Evolutionary conservation across 129 eudicot species (phyloP), one percentile per base, ranked within the genome.

Genomic region (Lactuca saligna): DNA sequence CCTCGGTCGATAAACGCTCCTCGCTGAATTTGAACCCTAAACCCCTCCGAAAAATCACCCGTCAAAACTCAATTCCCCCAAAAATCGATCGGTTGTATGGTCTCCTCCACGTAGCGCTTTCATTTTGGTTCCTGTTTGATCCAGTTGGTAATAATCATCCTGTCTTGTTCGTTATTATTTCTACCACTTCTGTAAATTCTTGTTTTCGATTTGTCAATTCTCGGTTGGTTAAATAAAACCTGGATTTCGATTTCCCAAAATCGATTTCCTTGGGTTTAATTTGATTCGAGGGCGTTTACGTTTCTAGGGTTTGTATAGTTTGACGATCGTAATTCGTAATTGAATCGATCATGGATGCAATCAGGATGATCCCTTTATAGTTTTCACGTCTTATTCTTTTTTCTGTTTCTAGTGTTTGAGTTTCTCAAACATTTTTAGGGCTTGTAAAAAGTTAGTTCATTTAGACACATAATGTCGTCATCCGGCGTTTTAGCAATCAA

Each of bases 401-500:
- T 35, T 61, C 50, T 16, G 51, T 37, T 37, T 61, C 42, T 61
- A 38, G 66, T 33, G 66, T 61, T 61, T 61, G 66, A 38, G 41
- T 61, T 16, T 38, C 42, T 61, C 51, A 17, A 61, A 34, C 42
- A 15, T 0, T 61, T 61, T 37, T 35, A 34, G 48, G 66, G 2
- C 35, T 13, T 61, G 66, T 61, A 61, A 38, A 61, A 61, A 61
- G 51, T 61, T 61, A 61, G 66, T 61, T n/a, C 17, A 15, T 7
- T 53, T 53, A 15, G 51, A 61, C 20, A 61, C 50, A 61, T 61
- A 50, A 83, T 80, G 85, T 80, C 88, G 49, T 77, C 82, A n/a
- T 84, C 82, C 7, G 88, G 82, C 12, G 72, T 83, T 46, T 69
- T 80, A 50, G 78, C 83, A 46, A 80, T 83, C 29, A 78, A 76